Evolutionary conservation across 192 early-diverging fungal species (phyloP).

Genomic region (Backusella tarrabulga): DNA sequence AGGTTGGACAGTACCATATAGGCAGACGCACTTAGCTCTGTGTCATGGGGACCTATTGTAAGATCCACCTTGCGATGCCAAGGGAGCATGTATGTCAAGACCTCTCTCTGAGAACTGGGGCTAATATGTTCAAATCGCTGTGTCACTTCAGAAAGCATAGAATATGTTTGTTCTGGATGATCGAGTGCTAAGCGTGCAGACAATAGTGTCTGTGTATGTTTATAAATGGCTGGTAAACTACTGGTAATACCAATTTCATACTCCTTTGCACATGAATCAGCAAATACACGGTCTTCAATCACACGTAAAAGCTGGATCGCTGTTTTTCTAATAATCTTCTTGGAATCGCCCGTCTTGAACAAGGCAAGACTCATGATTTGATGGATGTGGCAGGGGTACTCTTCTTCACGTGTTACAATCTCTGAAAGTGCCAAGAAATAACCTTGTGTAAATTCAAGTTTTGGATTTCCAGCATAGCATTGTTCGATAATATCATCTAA

Average conservation of each 20-base stretch:
- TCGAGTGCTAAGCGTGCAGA: constrained; percentile 69
- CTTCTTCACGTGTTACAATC: constrained; percentile 56
- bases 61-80: constrained; percentile 82
- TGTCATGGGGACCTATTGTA: constrained; percentile 36
- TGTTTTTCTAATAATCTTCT: constrained; percentile 62
- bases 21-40: constrained; percentile 45
- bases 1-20: constrained; percentile 71
- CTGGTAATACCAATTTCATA: constrained; percentile 70
- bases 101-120: constrained; percentile 60
- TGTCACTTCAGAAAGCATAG: constrained; percentile 77
- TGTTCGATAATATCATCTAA: constrained; percentile 64
- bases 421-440: constrained; percentile 78
- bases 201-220: constrained; percentile 68
- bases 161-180: constrained; percentile 60
- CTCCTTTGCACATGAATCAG: constrained; percentile 58
- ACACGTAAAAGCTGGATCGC: constrained; percentile 70
- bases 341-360: constrained; percentile 77
- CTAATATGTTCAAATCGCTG: constrained; percentile 62
- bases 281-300: constrained; percentile 66
- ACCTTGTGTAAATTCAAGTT: constrained; percentile 60
- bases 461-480: constrained; percentile 70
- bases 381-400: constrained; percentile 64
- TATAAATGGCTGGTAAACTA: constrained; percentile 75
- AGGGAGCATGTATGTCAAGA: constrained; percentile 73
- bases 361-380: constrained; percentile 66